Percentiles rank a stretch among this genome's conserved stretches.
phyloP scores from a whole-genome alignment of 768 basidiomycete genomes.

The Candolleomyces efflorescens region DNA sequence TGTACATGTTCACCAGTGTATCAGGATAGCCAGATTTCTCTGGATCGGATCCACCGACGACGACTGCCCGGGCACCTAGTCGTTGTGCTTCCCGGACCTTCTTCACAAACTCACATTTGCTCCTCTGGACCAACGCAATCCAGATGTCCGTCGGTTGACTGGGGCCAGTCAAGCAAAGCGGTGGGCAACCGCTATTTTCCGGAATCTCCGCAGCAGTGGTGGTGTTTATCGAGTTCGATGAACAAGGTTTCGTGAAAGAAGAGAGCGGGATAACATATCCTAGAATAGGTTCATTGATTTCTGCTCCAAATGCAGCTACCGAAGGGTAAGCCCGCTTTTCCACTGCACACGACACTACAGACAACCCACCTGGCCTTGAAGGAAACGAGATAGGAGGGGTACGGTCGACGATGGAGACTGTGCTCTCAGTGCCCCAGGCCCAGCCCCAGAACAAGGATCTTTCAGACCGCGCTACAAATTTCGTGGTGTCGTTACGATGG shows the following conservation, averaged over 20 bases:
- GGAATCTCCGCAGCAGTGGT: conserved; percentile 9
- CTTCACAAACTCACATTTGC: conserved; percentile 85
- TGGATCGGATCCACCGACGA: conserved; percentile 85
- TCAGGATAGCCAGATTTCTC: conserved; percentile 64
- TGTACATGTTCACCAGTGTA: conserved; percentile 86
- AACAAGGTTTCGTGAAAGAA: conserved; percentile 57
- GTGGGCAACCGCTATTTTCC: conserved; percentile 63
- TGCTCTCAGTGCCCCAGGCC: conserved; percentile 66
- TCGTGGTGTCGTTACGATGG: conserved; percentile 18
- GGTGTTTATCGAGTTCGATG: conserved; percentile 21
- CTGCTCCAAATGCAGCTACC: conserved; percentile 69
- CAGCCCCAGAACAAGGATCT: conserved; percentile 57
- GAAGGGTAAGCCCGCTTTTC: not conserved
- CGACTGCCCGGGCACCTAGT: conserved; percentile 80
- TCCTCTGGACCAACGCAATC: conserved; percentile 90
- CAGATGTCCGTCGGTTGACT: conserved; percentile 67
- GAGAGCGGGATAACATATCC: conserved; percentile 72
- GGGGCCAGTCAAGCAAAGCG: conserved; percentile 54
- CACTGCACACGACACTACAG: conserved; percentile 1
- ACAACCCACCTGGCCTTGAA: conserved; percentile 51
- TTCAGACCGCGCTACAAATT: conserved; percentile 46
- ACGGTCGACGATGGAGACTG: conserved; percentile 75
- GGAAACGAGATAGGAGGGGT: conserved; percentile 65
- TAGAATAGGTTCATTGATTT: conserved; percentile 61
- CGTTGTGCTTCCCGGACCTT: conserved; percentile 75